These are phyloP conservation scores for Tulasnella sp. DNA, from an alignment of 768 basidiomycete species.

Conservation along the genomic window DNA sequence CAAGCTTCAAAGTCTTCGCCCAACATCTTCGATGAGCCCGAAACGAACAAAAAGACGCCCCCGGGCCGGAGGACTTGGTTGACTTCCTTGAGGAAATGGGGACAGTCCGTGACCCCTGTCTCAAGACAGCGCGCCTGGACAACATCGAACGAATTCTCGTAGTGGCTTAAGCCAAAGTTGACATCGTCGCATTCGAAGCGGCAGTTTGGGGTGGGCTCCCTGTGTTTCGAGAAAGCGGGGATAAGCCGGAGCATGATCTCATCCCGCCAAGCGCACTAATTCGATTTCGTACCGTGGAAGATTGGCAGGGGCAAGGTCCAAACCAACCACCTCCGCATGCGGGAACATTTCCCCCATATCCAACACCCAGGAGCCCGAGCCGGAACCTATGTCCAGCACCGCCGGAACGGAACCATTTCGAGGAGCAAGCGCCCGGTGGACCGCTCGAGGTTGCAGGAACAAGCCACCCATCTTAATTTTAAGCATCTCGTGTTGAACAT, in stretches of 20 bases:
- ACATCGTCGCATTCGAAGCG: constrained; percentile 22
- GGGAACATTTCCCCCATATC: constrained; percentile 15
- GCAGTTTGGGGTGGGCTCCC: constrained; percentile 12
- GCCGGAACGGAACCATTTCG: neutral
- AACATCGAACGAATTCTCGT: constrained; percentile 21
- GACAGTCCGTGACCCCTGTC: neutral
- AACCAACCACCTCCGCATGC: constrained; percentile 15
- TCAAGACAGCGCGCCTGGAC: constrained; percentile 10
- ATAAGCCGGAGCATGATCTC: neutral
- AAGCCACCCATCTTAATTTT: neutral
- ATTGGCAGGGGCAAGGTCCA: constrained; percentile 23
- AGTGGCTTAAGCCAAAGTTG: constrained; percentile 20
- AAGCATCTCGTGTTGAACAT: constrained; percentile 16
- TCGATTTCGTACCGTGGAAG: neutral
- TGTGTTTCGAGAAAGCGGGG: neutral
- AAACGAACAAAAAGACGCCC: constrained; percentile 13
- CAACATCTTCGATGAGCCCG: neutral
- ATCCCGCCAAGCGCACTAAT: neutral
- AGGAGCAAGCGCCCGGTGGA: constrained; percentile 15
- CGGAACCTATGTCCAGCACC: constrained; percentile 15
- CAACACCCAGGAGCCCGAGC: constrained; percentile 13
- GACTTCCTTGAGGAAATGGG: constrained; percentile 5
- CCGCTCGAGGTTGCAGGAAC: constrained; percentile 17
- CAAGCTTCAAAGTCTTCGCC: constrained; percentile 5
- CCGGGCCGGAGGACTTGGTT: constrained; percentile 1